These are phyloP conservation scores for Solanum chaucha DNA, from an alignment of 257 asterid genomes.

Conservation along the genomic window DNA sequence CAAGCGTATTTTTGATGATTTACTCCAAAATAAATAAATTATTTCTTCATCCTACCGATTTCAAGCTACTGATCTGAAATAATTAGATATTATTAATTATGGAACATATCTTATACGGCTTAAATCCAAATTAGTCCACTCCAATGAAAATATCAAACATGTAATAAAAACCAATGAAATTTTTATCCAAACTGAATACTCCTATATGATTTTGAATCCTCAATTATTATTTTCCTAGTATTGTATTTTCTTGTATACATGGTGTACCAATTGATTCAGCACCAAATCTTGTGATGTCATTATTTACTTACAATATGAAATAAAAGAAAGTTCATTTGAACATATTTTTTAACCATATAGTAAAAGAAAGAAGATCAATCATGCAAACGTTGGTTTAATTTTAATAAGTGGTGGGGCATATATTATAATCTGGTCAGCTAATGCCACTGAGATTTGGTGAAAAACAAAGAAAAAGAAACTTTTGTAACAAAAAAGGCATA, in stretches of 20 bases:
- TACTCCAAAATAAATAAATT: not conserved
- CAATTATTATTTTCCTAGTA: too few species aligned
- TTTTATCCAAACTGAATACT: not conserved
- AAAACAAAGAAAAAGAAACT: not conserved
- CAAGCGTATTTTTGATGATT: too few species aligned
- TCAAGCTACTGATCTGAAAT: not conserved
- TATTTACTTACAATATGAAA: not conserved
- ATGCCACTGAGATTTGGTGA: not conserved
- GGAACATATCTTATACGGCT: rapidly evolving
- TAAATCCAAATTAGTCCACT: not conserved
- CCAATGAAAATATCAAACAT: not conserved
- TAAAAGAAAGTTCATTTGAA: not conserved
- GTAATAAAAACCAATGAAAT: not conserved
- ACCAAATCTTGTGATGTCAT: not conserved
- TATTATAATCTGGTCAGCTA: not conserved
- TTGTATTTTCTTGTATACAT: too few species aligned
- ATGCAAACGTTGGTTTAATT: not conserved
- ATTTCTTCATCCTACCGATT: not conserved
- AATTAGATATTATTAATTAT: not conserved
- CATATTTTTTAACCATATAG: not conserved
- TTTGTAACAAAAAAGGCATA: not conserved
- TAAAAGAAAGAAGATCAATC: not conserved
- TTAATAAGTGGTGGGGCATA: not conserved
- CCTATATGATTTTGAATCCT: too few species aligned
- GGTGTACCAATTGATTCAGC: not conserved